Base-by-base conservation (phyloP, 2,329 filamentous ascomycete genomes). In the Fusarium haematococcum region DNA sequence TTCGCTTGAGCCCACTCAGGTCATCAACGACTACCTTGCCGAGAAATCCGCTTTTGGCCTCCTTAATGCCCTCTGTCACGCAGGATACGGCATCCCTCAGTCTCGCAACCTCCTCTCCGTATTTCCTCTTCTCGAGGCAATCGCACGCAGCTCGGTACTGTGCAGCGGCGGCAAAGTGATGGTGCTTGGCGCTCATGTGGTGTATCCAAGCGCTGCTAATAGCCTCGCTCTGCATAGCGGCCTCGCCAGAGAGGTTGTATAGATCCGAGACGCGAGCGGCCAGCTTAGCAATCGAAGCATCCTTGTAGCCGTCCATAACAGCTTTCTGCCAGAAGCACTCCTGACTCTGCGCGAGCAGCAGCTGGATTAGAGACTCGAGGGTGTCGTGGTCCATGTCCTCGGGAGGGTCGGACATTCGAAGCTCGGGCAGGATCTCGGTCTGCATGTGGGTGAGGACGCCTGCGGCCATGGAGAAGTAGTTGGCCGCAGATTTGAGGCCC, bases 321-420 rank as follows among this genome's bases (percentile, higher is more conserved):
- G 97, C 96, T 81, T 98, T 98, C 77, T 97, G 93, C 97, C 97
- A 99, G 83, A 97, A 98, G 81, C 95, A 98, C 84, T 99, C 97
- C 80, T 99, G 97, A 32, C 93, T 95, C 81, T 99, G 95, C 1
- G 95, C 96, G 11, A 99, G 88, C 81, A 97, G 91, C 33, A 99
- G 88, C 81, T 96, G 91, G 76, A 94, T 90, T 54, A 98, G 85
- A 62, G 94, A 94, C 78, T 96, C 93, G 57, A 99, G 87, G 0
- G 95, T 98, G 79, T 94, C 90, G 60, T 91, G 89, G 78, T 99
- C 97, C 95, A 99, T 97, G 80, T 99, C 97, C 80, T 98, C 97
- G 2, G 97, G 95, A 0, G 95, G 94, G 16, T 93, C 91, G 2
- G 93, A 89, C 85, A 89, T 90, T 68, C 95, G 92, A 78, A 98